These are phyloP conservation scores for Capsicum rhomboideum DNA, from an alignment of 257 asterid species.

Conservation along the genomic window DNA sequence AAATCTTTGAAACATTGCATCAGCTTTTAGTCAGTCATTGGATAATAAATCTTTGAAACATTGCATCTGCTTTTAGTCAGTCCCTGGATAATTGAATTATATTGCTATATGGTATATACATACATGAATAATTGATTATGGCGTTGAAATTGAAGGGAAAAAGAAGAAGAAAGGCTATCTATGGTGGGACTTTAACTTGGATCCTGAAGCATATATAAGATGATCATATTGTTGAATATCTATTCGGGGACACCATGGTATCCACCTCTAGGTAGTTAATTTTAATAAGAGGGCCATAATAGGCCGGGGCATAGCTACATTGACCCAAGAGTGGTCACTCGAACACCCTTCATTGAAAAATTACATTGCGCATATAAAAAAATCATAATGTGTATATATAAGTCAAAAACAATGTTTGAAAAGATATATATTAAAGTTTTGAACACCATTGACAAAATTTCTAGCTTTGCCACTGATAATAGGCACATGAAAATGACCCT, in stretches of 20 bases:
- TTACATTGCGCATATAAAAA: no score
- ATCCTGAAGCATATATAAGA: not conserved
- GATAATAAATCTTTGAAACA: not conserved
- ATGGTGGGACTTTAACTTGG: not conserved
- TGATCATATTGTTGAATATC: not conserved
- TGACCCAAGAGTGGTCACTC: no score
- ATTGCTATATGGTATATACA: not conserved
- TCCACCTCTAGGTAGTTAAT: not conserved
- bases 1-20: not conserved
- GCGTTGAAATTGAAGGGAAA: not conserved
- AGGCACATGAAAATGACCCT: constrained; percentile 43
- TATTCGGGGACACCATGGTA: not conserved
- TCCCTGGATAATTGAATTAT: not conserved
- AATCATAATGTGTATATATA: no score
- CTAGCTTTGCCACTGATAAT: not conserved
- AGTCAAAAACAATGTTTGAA: no score
- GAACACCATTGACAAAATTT: no score
- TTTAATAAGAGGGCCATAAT: not conserved
- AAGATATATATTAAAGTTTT: no score
- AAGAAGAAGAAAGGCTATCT: not conserved
- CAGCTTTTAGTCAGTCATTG: not conserved
- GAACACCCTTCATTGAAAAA: no score
- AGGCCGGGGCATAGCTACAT: not conserved
- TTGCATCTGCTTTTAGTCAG: not conserved
- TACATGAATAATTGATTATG: not conserved